Conservation (phyloP, 768 basidiomycete species). For the Tephrocybe rancida region DNA sequence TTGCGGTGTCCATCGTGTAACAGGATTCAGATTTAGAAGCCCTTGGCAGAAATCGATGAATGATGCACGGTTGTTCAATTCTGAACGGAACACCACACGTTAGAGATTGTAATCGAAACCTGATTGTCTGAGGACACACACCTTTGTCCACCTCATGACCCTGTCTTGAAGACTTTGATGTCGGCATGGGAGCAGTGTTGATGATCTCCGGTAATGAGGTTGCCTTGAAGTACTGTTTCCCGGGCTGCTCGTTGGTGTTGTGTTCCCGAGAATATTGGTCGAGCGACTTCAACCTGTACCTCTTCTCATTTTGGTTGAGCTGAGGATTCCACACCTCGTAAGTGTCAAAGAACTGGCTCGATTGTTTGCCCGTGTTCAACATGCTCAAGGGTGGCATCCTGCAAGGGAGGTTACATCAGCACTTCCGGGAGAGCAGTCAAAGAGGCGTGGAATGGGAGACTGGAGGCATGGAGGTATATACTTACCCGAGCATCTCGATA, state of each 20-base stretch:
- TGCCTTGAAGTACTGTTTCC: slow-evolving; percentile 98
- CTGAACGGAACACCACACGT: slow-evolving; percentile 40
- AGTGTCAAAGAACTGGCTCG: slow-evolving; percentile 89
- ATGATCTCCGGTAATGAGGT: slow-evolving; percentile 93
- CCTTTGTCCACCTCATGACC: slow-evolving; percentile 90
- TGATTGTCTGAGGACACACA: slow-evolving; percentile 34
- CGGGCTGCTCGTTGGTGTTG: slow-evolving; percentile 94
- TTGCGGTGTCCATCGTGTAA: slow-evolving; percentile 96
- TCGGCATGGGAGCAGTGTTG: slow-evolving; percentile 92
- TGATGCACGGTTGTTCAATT: slow-evolving; percentile 89
- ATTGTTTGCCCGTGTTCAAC: slow-evolving; percentile 96
- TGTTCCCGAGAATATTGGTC: slow-evolving; percentile 97
- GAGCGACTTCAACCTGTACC: slow-evolving; percentile 84
- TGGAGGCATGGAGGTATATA: too few species aligned
- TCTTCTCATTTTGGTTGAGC: slow-evolving; percentile 74
- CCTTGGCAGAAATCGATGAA: slow-evolving; percentile 99
- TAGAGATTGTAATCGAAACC: slow-evolving; percentile 1
- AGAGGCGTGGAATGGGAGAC: neutral
- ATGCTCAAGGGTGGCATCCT: slow-evolving; percentile 91
- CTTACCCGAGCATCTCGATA: slow-evolving; percentile 97
- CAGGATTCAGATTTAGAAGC: slow-evolving; percentile 90
- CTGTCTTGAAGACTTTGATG: slow-evolving; percentile 76
- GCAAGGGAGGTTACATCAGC: slow-evolving; percentile 12
- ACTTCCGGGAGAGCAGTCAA: neutral
- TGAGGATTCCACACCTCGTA: slow-evolving; percentile 65